These are phyloP conservation scores for Penicillium hesseltinei DNA, from an alignment of 2,329 filamentous ascomycete species.

Conservation along the genomic window DNA sequence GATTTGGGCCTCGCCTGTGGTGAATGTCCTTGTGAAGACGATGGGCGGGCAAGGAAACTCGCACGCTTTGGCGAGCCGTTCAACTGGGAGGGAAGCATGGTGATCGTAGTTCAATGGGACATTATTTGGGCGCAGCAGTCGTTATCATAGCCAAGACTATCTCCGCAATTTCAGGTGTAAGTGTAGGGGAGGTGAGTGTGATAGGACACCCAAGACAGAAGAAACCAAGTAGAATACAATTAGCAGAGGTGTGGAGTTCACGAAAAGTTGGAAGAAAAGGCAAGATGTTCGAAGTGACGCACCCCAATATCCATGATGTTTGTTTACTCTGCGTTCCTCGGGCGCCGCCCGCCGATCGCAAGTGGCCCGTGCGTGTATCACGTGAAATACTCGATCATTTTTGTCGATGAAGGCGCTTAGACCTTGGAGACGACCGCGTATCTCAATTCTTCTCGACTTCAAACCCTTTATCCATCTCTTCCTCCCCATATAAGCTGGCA, in stretches of 20 bases:
- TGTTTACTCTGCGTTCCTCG: conserved; percentile 41
- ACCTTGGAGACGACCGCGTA: conserved; percentile 3
- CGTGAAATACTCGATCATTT: conserved; percentile 28
- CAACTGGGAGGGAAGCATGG: conserved; percentile 57
- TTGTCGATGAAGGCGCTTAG: conserved; percentile 19
- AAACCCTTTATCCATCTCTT: neutral
- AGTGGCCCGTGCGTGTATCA: conserved; percentile 25
- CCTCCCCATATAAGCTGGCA: neutral
- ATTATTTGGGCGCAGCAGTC: conserved; percentile 26
- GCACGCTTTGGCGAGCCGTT: conserved; percentile 71
- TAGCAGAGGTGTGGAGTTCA: neutral
- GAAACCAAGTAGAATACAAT: neutral
- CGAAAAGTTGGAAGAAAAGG: conserved; percentile 9
- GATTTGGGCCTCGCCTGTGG: conserved; percentile 65
- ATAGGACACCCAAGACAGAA: neutral
- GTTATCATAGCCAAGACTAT: conserved; percentile 20
- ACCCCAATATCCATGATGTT: conserved; percentile 30
- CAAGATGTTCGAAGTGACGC: conserved; percentile 7
- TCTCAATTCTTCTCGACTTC: neutral
- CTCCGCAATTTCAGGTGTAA: neutral
- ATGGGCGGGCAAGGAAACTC: conserved; percentile 71
- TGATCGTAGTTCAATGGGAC: conserved; percentile 25
- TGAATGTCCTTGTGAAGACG: conserved; percentile 59
- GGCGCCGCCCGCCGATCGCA: conserved; percentile 33
- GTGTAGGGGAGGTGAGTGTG: neutral